These are phyloP conservation scores for Alloteropsis semialata DNA, from an alignment of 176 grass and related monocot species.

Conservation along the genomic window DNA sequence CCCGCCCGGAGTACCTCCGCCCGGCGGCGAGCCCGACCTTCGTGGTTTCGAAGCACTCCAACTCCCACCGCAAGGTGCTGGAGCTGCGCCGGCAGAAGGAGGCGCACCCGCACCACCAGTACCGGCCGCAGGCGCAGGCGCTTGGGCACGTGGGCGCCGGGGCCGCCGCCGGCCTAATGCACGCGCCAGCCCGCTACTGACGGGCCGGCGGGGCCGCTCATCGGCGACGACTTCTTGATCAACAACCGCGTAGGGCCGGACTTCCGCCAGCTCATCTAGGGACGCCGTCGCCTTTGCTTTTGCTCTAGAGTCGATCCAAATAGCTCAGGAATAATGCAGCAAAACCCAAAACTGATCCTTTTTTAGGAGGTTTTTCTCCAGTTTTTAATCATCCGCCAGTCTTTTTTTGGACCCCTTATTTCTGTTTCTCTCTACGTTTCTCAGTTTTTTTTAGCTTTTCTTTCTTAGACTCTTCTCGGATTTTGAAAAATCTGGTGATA, in stretches of 20 bases:
- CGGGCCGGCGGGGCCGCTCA: slow-evolving; percentile 32
- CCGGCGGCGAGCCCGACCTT: slow-evolving; percentile 92
- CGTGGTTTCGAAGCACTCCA: slow-evolving; percentile 81
- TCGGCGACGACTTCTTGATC: slow-evolving; percentile 63
- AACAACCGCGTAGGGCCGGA: slow-evolving; percentile 63
- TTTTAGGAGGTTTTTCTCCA: slow-evolving; percentile 42
- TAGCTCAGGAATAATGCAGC: slow-evolving; percentile 59
- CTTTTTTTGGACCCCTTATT: slow-evolving; percentile 34
- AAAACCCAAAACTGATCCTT: slow-evolving; percentile 30
- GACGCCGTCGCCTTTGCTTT: background rate
- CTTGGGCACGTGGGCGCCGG: slow-evolving; percentile 9
- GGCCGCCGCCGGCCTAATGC: background rate
- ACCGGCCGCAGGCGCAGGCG: slow-evolving; percentile 16
- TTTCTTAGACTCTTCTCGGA: slow-evolving; percentile 13
- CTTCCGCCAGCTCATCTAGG: slow-evolving; percentile 80
- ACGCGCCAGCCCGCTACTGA: slow-evolving; percentile 39
- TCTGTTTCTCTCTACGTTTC: slow-evolving; percentile 18
- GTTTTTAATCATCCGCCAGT: slow-evolving; percentile 25
- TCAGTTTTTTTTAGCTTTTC: background rate
- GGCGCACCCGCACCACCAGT: slow-evolving; percentile 19
- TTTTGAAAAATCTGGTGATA: too few relatives aligned
- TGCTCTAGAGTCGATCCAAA: slow-evolving; percentile 21
- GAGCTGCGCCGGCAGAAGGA: slow-evolving; percentile 98
- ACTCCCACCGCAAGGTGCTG: slow-evolving; percentile 96
- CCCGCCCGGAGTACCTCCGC: slow-evolving; percentile 95